Base-by-base conservation (phyloP, 176 grass and related monocot species). In the Oryza meyeriana region DNA sequence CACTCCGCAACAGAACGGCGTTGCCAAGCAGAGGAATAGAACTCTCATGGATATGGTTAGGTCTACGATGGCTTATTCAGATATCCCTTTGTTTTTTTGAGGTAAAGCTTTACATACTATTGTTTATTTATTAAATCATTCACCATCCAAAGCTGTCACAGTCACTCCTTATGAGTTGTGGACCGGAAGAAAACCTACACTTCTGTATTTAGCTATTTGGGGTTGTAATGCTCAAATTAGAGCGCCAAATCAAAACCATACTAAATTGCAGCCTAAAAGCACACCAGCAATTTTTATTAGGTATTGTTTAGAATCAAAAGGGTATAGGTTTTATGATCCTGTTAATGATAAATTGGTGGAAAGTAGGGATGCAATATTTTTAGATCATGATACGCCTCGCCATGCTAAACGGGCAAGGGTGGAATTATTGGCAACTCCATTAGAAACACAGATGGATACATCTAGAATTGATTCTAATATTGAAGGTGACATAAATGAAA, bases 251-350 rank as follows among this genome's bases (percentile, higher is more conserved):
- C 76, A 65, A 24, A 4, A 48, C 0, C 40, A 6, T 14, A 50
- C 28, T 24, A 66, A 66, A 31, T 66, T 79, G 28, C 18, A 79
- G 14, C 27, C 76, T 8, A 79, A 79, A 64, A 79, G 76, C 27
- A 79, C 29, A 47, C 18, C 18, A 33, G 1, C 11, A 48, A 66
- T 79, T 33, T 79, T 79, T 48, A 79, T 79, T 16, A 18, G 28
- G 0, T 79, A 79, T 79, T 45, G 40, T 34, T 45, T 22, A 2
- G 27, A 65, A 47, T 66, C 18, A 12, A 78, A 78, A n/a, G n/a
- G n/a, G 10, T 74, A 74, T 52, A 3, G 17, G 0, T 45, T 45
- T 45, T 45, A 45, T 45, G 42, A 45, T 45, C 12, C 42, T 13
- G 42, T 45, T 47, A 79, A 66, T 31, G 28, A 48, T n/a, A 66